phyloP scores from a whole-genome alignment of 805 yeast genomes.

The Ogataea henricii region DNA sequence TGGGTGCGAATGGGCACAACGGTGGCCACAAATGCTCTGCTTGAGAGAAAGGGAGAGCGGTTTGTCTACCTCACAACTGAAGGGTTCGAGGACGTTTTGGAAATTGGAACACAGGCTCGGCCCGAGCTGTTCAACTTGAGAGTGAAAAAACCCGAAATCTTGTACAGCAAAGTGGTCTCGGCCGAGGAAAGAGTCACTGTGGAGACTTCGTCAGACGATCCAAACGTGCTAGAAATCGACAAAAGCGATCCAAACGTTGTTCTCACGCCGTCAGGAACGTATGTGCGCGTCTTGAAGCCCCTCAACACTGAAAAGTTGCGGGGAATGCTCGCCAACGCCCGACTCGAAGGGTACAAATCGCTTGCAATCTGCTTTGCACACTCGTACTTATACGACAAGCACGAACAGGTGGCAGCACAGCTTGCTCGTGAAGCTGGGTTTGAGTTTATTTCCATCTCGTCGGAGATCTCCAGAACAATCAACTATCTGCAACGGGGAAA shows the following conservation, averaged over 20 bases:
- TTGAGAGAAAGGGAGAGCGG: conserved; percentile 25
- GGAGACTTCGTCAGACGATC: conserved; percentile 31
- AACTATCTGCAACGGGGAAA: conserved; percentile 41
- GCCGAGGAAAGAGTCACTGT: conserved; percentile 26
- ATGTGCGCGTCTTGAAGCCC: conserved; percentile 26
- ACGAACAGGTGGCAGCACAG: conserved; percentile 37
- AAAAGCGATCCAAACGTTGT: conserved; percentile 12
- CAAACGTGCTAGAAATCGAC: conserved; percentile 17
- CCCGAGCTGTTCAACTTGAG: conserved; percentile 25
- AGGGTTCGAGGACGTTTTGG: conserved; percentile 35
- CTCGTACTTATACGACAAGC: conserved; percentile 40
- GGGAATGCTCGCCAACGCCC: conserved; percentile 23
- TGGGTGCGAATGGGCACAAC: conserved; percentile 32
- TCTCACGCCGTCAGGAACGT: conserved; percentile 23
- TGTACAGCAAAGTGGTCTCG: conserved; percentile 22
- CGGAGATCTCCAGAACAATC: conserved; percentile 39
- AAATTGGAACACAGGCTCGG: conserved; percentile 36
- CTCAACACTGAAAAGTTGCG: conserved; percentile 22
- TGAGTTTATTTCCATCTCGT: conserved; percentile 35
- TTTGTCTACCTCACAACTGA: conserved; percentile 30
- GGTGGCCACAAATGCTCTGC: conserved; percentile 28
- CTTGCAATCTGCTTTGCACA: conserved; percentile 39
- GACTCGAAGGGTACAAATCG: conserved; percentile 26
- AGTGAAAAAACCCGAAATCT: conserved; percentile 19
- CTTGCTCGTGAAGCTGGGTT: conserved; percentile 47